A percentile compares a stretch with the other conserved stretches of the same genome.
phyloP scores from a whole-genome alignment of 2,329 filamentous ascomycete genomes.

The Sporothrix phasma region DNA sequence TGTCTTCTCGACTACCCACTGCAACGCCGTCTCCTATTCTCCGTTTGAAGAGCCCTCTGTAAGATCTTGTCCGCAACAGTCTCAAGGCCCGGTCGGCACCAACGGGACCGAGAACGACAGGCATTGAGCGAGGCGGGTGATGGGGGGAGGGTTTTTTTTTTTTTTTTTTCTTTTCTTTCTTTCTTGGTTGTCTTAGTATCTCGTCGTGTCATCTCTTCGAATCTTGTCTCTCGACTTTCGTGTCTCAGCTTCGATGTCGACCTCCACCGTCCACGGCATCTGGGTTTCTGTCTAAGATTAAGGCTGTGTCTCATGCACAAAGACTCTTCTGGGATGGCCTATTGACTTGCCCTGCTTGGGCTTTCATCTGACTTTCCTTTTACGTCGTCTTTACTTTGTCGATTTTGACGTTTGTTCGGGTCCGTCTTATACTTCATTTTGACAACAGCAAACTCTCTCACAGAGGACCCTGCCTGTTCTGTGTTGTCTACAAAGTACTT shows the following conservation, averaged over 20 bases:
- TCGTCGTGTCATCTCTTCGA: neutral
- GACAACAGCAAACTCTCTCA: neutral
- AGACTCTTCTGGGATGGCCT: neutral
- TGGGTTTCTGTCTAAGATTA: neutral
- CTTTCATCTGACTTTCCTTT: neutral
- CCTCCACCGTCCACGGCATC: neutral
- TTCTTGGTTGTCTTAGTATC: no score
- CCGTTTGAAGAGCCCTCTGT: neutral
- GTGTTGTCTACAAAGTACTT: no score
- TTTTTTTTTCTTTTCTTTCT: neutral
- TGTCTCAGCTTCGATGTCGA: neutral
- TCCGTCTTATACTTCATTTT: neutral
- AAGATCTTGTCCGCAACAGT: neutral
- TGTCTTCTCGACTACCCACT: neutral
- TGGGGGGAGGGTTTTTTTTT: neutral
- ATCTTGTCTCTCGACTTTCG: neutral
- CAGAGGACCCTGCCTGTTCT: neutral
- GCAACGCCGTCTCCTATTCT: neutral
- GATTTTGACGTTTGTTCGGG: neutral
- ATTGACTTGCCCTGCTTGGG: neutral
- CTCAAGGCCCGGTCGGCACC: neutral
- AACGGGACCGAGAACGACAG: neutral
- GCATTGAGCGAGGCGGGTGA: neutral
- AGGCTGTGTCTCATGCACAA: neutral
- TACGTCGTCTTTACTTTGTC: neutral